Base-by-base conservation (phyloP, 2,329 filamentous ascomycete species). In the Nothophaeocryptopus gaeumannii region DNA sequence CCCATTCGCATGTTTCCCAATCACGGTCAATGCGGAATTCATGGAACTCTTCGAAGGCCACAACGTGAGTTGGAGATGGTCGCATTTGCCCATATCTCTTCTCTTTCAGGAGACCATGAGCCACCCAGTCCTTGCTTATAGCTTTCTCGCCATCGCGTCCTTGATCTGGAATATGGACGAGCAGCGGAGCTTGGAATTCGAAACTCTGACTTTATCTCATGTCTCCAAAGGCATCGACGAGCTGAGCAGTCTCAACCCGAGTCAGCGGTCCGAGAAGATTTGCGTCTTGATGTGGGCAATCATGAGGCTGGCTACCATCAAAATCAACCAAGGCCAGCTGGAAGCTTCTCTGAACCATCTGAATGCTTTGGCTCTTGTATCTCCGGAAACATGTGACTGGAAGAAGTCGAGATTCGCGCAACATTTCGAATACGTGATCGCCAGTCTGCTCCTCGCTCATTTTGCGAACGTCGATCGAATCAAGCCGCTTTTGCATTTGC, bases 1-100 rank as follows among this genome's bases (percentile, higher is more conserved):
- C 44, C 52, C 55, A 4, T 58, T 58, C 40, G 52, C 45, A 30
- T 44, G 49, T 2, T 58, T 58, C 38, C 55, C 55, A 10, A 45
- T 55, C 12, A 16, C 30, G 5, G 43, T 58, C 2, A 45, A 55
- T 20, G 41, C 40, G 0, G 33, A 52, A 8, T 46, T 58, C 14
- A 43, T 53, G 35, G 47, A 55, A 12, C 33, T 58, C 15, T 51
- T 52, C 10, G 37, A 58, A n/a, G 40, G 50, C 8, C 51, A 39
- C 15, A n/a, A 32, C 42, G 34, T 44, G 14, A 39, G 39, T 11
- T 44, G 52, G 52, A 51, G 48, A 42, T 54, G 47, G 44, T 34
- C 39, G 26, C 41, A 44, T 29, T 45, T 49, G 5, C 26, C 48
- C 4, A 50, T 44, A 10, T 32, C 37, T 13, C 32, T 48, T 3